Percentiles rank a stretch among this genome's conserved stretches.
Evolutionary conservation across 228 moss, liverwort and hornwort genomes (phyloP).

Genomic region (Sphagnum fallax): DNA sequence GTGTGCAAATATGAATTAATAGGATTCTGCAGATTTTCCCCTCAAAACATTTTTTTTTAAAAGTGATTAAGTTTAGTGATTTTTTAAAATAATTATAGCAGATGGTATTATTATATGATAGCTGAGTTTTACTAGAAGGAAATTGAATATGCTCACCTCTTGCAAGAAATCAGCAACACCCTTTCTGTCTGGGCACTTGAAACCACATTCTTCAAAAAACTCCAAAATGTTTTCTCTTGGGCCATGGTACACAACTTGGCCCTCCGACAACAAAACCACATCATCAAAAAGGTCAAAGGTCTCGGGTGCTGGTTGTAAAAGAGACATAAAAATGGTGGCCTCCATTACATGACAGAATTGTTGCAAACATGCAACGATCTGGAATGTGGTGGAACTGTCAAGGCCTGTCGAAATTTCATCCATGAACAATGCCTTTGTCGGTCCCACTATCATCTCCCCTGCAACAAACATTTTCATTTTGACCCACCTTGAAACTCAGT

Average conservation of each 20-base stretch:
- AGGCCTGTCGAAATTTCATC: slow-evolving; percentile 62
- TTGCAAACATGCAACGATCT: slow-evolving; percentile 51
- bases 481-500: not conserved
- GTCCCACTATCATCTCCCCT: slow-evolving; percentile 70
- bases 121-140: too few relatives aligned
- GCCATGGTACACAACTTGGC: slow-evolving; percentile 60
- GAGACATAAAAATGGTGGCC: slow-evolving; percentile 53
- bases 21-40: too few relatives aligned
- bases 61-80: not conserved
- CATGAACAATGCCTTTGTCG: slow-evolving; percentile 59
- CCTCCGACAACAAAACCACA: slow-evolving; percentile 44
- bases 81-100: too few relatives aligned
- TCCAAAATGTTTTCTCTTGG: slow-evolving; percentile 45
- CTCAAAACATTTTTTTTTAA: too few relatives aligned
- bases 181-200: slow-evolving; percentile 57
- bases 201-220: slow-evolving; percentile 48
- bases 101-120: too few relatives aligned
- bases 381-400: slow-evolving; percentile 62
- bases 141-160: slow-evolving; percentile 17
- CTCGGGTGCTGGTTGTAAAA: slow-evolving; percentile 58
- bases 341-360: slow-evolving; percentile 63
- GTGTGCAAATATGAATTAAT: too few relatives aligned
- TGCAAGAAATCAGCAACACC: slow-evolving; percentile 57
- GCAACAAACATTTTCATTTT: not conserved
- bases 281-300: slow-evolving; percentile 61